phyloP scores from a whole-genome alignment of 176 grass and related monocot genomes.

The Tillandsia fasciculata region DNA sequence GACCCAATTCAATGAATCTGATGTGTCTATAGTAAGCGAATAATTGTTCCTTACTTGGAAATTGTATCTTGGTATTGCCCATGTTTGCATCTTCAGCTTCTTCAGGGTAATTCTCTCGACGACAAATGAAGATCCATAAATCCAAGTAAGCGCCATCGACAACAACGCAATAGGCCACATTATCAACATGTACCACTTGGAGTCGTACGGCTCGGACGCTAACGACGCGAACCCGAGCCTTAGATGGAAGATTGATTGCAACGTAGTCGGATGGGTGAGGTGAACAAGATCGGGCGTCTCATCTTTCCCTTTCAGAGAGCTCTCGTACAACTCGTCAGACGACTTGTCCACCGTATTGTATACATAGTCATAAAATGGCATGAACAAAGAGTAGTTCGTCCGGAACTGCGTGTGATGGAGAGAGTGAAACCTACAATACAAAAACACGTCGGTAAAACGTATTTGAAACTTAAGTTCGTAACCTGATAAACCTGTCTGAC shows the following conservation, averaged over 20 bases:
- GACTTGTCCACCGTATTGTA: constrained; percentile 77
- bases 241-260: constrained; percentile 66
- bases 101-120: constrained; percentile 61
- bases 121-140: constrained; percentile 50
- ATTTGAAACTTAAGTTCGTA: too few relatives aligned
- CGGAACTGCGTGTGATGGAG: constrained; percentile 89
- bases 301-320: constrained; percentile 44
- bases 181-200: constrained; percentile 43
- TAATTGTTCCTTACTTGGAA: constrained; percentile 50
- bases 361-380: constrained; percentile 96
- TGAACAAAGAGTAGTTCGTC: constrained; percentile 84
- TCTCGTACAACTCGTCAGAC: constrained; percentile 53
- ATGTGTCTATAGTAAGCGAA: background rate
- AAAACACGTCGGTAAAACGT: background rate
- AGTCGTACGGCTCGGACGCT: constrained; percentile 56
- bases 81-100: constrained; percentile 73
- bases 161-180: constrained; percentile 56
- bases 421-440: constrained; percentile 57
- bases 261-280: constrained; percentile 60
- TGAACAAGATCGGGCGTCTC: constrained; percentile 52
- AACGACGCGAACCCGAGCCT: constrained; percentile 63
- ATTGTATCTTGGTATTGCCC: constrained; percentile 81
- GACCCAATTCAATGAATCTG: too few relatives aligned
- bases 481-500: too few relatives aligned
- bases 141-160: constrained; percentile 51